These are phyloP conservation scores for Ogataea allantospora DNA, from an alignment of 805 yeast species.

Conservation along the genomic window DNA sequence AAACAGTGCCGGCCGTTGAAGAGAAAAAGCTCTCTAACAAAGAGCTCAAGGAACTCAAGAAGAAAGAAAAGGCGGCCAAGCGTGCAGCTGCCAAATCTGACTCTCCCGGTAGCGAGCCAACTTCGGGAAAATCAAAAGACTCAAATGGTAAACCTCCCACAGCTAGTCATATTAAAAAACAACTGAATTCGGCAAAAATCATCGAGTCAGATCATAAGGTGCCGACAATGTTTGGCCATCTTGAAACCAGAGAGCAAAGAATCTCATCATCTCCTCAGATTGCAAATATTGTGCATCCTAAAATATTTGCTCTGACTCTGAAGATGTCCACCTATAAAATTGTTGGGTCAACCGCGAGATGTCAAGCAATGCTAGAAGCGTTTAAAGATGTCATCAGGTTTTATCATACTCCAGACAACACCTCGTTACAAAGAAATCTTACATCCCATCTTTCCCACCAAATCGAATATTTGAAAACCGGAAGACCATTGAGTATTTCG, in stretches of 20 bases:
- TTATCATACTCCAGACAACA: constrained; percentile 80
- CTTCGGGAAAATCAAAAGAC: constrained; percentile 13
- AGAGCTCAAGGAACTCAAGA: constrained; percentile 82
- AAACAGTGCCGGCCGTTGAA: constrained; percentile 3
- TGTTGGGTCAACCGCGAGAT: constrained; percentile 87
- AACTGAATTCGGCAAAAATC: constrained; percentile 49
- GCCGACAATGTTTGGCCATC: constrained; percentile 72
- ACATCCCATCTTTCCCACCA: constrained; percentile 87
- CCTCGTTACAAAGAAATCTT: constrained; percentile 82
- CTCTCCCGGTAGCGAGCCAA: constrained; percentile 31
- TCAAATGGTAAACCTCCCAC: constrained; percentile 42
- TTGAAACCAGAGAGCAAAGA: constrained; percentile 78
- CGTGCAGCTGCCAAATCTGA: constrained; percentile 79
- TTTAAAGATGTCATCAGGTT: constrained; percentile 78
- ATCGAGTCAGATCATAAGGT: constrained; percentile 44
- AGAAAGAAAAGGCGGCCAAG: constrained; percentile 87
- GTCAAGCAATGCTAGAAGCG: constrained; percentile 79
- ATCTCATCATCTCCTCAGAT: constrained; percentile 54
- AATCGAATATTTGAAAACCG: constrained; percentile 85
- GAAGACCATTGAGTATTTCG: constrained; percentile 86
- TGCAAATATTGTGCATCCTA: constrained; percentile 80
- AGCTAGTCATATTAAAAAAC: constrained; percentile 52
- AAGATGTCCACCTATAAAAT: constrained; percentile 80
- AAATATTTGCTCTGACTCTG: constrained; percentile 72
- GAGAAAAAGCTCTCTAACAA: constrained; percentile 53